Evolutionary conservation across 148 eudicot genomes (phyloP).

Genomic region (Pouteria glomerata): DNA sequence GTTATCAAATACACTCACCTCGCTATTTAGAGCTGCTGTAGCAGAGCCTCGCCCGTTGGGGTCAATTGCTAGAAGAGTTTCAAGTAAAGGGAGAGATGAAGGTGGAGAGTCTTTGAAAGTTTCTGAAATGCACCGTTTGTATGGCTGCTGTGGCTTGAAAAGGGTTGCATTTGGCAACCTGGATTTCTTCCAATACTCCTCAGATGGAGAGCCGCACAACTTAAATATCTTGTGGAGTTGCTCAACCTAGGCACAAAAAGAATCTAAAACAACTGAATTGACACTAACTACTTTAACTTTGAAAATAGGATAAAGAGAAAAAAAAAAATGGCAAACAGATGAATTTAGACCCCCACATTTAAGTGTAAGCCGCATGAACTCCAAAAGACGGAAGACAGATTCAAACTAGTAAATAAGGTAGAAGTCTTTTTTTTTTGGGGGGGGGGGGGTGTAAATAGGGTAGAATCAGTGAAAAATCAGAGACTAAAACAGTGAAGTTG

Average conservation of each 20-base stretch:
- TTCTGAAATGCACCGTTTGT: conserved; percentile 27
- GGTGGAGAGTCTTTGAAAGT: conserved; percentile 33
- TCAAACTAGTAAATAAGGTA: too few species aligned
- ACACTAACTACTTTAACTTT: background rate
- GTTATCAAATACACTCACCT: conserved; percentile 13
- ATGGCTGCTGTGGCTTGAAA: conserved; percentile 31
- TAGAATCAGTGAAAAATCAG: background rate
- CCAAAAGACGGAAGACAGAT: background rate
- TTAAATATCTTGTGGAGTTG: conserved; percentile 20
- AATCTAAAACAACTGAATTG: background rate
- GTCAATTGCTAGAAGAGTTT: conserved; percentile 28
- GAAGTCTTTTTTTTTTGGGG: too few species aligned
- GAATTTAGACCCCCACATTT: background rate
- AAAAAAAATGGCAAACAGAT: background rate
- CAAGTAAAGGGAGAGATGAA: conserved; percentile 27
- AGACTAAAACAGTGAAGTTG: background rate
- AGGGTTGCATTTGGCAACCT: conserved; percentile 29
- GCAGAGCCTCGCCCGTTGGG: conserved; percentile 29
- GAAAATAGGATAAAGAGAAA: background rate
- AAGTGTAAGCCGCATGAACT: background rate
- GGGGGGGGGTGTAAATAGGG: background rate
- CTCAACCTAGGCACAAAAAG: conserved; percentile 15
- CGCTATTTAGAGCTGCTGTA: conserved; percentile 32
- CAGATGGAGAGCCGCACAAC: conserved; percentile 27
- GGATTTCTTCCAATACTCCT: conserved; percentile 24